phyloP scores from a whole-genome alignment of 2,329 filamentous ascomycete species.

The Paecilomyces sp. region DNA sequence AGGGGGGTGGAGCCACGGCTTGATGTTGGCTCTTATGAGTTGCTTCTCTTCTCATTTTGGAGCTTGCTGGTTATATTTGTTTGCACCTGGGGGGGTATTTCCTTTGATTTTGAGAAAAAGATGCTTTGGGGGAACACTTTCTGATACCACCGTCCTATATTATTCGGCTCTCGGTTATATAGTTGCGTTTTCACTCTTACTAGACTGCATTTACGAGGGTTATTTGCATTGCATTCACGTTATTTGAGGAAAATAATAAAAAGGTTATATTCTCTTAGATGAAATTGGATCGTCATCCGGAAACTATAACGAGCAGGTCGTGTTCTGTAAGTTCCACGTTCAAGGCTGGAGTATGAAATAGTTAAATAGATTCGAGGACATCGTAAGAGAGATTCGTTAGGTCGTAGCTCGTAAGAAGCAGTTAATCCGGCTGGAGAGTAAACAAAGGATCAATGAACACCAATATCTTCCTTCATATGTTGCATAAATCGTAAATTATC shows the following conservation, averaged over 20 bases:
- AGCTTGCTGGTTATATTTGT: not conserved
- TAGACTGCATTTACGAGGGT: not conserved
- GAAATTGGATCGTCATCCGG: not conserved
- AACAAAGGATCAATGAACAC: not conserved
- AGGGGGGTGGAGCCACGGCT: slow-evolving; percentile 1
- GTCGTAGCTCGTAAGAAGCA: not conserved
- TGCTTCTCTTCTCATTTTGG: not conserved
- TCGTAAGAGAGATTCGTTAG: not conserved
- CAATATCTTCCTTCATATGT: not conserved
- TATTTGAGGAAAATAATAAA: not conserved
- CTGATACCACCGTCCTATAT: not conserved
- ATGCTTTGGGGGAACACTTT: not conserved
- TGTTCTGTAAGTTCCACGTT: not conserved
- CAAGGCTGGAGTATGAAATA: not conserved
- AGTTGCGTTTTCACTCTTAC: not conserved
- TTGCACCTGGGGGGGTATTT: not conserved
- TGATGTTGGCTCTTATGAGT: not conserved
- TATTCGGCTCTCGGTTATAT: not conserved
- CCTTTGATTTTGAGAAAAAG: not conserved
- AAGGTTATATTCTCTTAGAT: not conserved
- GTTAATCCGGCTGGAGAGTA: not conserved
- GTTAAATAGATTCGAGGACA: not conserved
- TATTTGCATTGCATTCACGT: not conserved
- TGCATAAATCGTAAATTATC: not conserved
- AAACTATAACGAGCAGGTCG: not conserved